Evolutionary conservation across 73 alveolate genomes (phyloP).

Genomic region (Paramecium biaurelia): DNA sequence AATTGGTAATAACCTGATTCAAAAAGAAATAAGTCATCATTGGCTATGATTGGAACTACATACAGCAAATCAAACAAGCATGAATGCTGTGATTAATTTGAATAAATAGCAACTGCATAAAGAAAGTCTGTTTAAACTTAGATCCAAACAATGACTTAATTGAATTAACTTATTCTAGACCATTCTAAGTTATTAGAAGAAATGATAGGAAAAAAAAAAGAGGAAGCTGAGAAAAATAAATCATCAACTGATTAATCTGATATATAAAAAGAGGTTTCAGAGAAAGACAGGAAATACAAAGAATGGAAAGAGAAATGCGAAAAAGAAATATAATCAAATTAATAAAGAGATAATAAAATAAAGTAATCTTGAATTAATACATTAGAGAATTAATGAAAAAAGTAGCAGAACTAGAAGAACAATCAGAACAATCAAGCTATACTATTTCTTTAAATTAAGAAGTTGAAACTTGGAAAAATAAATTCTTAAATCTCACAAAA

Average conservation of each 20-base stretch:
- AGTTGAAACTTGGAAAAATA: not conserved
- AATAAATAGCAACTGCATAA: not conserved
- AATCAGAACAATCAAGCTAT: not conserved
- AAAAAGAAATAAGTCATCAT: not conserved
- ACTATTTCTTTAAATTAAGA: not conserved
- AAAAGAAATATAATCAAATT: not conserved
- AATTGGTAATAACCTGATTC: not conserved
- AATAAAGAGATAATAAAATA: not conserved
- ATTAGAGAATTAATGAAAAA: not conserved
- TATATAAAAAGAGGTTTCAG: not conserved
- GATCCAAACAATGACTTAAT: not conserved
- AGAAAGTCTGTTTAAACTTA: not conserved
- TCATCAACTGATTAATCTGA: not conserved
- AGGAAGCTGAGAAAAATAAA: not conserved
- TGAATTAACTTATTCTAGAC: not conserved
- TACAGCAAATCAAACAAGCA: not conserved
- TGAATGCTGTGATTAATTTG: not conserved
- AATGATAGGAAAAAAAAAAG: not conserved
- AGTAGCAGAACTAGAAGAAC: not conserved
- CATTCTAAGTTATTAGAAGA: not conserved
- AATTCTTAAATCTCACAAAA: not conserved
- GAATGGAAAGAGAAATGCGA: not conserved
- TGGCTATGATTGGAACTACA: not conserved
- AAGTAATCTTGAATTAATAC: not conserved
- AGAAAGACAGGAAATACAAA: not conserved